Percentiles rank a stretch among this genome's conserved stretches.
Evolutionary conservation across 257 asterid genomes (phyloP).

Genomic region (Capsicum chinense): DNA sequence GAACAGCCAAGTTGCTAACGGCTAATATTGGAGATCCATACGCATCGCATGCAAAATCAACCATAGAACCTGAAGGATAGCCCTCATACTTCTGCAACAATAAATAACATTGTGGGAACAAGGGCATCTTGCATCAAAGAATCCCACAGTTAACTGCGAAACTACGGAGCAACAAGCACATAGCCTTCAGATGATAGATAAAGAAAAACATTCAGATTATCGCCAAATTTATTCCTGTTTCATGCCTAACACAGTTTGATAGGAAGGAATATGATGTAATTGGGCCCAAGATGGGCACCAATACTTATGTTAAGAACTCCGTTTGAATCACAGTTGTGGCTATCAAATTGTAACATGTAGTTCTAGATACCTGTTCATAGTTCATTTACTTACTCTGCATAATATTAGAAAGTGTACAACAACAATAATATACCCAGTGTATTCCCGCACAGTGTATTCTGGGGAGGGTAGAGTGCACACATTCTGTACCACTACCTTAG

Average conservation of each 20-base stretch:
- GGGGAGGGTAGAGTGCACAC: too few relatives aligned
- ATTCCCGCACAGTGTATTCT: too few relatives aligned
- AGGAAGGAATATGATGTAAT: not conserved
- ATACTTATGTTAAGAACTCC: not conserved
- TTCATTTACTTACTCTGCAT: constrained; percentile 24
- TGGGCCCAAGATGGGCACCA: constrained; percentile 1
- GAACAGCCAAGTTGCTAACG: constrained; percentile 85
- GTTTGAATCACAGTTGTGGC: constrained; percentile 3
- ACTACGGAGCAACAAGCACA: constrained; percentile 4
- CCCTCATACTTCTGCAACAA: constrained; percentile 74
- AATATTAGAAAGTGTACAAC: not conserved
- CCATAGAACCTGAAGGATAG: constrained; percentile 96
- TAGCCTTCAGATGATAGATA: not conserved
- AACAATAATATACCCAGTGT: too few relatives aligned
- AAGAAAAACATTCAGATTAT: not conserved
- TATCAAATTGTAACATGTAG: constrained; percentile 21
- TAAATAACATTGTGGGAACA: constrained; percentile 19
- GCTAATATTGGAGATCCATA: constrained; percentile 86
- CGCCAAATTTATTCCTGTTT: not conserved
- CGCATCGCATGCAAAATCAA: constrained; percentile 96
- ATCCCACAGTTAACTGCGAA: not conserved
- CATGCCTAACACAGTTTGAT: not conserved
- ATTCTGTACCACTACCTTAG: too few relatives aligned
- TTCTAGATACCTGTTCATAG: not conserved
- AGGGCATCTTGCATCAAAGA: constrained; percentile 4